phyloP scores from a whole-genome alignment of 179 eudicot species.

The Silene coronaria region DNA sequence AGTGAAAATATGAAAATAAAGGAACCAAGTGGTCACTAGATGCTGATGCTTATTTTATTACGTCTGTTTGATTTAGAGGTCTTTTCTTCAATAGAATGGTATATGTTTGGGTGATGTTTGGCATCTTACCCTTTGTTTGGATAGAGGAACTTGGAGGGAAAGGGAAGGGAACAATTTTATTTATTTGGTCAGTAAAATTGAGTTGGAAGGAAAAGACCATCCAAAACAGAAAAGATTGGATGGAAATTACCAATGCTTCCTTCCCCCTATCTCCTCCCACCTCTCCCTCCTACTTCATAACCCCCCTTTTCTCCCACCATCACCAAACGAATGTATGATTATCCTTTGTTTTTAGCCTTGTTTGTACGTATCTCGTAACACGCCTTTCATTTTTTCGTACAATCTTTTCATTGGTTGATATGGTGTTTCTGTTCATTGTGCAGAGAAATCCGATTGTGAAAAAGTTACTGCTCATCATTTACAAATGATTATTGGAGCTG shows the following conservation, averaged over 20 bases:
- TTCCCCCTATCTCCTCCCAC: too few species aligned
- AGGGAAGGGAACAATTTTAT: not conserved
- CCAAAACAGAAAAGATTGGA: too few species aligned
- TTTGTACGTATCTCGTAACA: not conserved
- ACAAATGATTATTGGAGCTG: slow-evolving; percentile 51
- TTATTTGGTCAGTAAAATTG: too few species aligned
- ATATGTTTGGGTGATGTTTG: not conserved
- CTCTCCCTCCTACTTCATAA: too few species aligned
- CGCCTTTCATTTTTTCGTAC: not conserved
- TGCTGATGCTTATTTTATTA: not conserved
- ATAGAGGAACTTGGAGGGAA: not conserved
- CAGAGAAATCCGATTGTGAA: slow-evolving; percentile 51
- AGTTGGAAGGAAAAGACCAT: too few species aligned
- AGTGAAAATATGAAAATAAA: not conserved
- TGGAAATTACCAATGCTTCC: too few species aligned
- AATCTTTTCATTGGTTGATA: slow-evolving; percentile 7
- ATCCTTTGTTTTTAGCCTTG: slow-evolving; percentile 4
- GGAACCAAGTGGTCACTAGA: not conserved
- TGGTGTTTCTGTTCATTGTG: slow-evolving; percentile 21
- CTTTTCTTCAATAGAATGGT: not conserved
- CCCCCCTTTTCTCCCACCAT: too few species aligned
- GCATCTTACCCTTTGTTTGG: not conserved
- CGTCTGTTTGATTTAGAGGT: not conserved
- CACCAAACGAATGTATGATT: not conserved
- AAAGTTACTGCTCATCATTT: slow-evolving; percentile 37